Evolutionary conservation across 495 filamentous ascomycete species (phyloP), one percentile per base, ranked within the genome.

Genomic region (Talaromyces wortmannii): DNA sequence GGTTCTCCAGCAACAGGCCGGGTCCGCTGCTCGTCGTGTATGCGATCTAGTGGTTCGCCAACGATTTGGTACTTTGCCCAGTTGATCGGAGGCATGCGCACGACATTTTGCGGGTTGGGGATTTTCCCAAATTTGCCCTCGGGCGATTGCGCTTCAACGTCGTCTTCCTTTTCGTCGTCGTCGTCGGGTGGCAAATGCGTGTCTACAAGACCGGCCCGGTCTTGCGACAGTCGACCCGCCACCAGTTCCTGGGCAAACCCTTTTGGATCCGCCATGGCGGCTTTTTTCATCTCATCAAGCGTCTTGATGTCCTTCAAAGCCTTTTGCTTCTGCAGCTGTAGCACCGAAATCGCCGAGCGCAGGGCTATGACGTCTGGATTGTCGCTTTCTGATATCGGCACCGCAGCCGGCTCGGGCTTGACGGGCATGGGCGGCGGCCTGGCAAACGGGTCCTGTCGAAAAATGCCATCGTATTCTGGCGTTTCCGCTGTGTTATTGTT

Each of bases 41-140:
- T 75, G 67, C 85, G 86, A 65, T 95, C 89, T 45, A 96, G 70
- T 10, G 86, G 77, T 54, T 88, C 85, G 29, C 90, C 91, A 1
- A 91, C 83, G 15, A 95, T 76, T 55, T 86, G 86, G 65, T 96
- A 96, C 64, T 95, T 90, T 6, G 82, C 81, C 91, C 91, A 96
- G 72, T 95, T 95, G 56, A 96, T 81, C 2, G 89, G 85, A 23
- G 91, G 91, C 73, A 83, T 87, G 33, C 91, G 85, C 7, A 94
- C 82, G 3, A 96, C 73, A 59, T 84, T 90, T 71, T 96, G 91
- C n/a, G 88, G 82, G 16, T 75, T 77, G 0, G 91, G 91, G 1
- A 96, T 78, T 17, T 68, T 74, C 15, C 73, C 75, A 31, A 83
- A 74, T 4, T 58, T 61, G 17, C 55, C 61, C 62, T 77, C 17